Evolutionary conservation across 2,329 filamentous ascomycete genomes (phyloP).

Genomic region (Penicillium sp.): DNA sequence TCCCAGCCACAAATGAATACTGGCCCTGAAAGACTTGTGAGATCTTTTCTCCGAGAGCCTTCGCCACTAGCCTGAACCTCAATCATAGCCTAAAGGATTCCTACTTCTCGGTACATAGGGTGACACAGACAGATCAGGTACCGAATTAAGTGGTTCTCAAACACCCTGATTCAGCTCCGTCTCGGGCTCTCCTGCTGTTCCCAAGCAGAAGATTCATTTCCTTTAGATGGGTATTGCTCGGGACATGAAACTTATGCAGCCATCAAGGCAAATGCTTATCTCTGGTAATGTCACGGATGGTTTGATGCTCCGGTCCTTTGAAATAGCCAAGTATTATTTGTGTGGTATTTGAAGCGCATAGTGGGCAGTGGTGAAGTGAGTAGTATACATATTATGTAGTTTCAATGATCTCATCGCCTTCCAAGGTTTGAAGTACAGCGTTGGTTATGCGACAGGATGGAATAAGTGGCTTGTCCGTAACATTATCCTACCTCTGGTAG

Average conservation of each 20-base stretch:
- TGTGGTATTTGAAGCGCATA: neutral
- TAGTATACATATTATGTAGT: neutral
- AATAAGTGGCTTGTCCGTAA: neutral
- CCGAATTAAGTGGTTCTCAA: conserved; percentile 15
- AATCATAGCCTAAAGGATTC: conserved; percentile 16
- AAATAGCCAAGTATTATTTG: neutral
- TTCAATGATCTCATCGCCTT: neutral
- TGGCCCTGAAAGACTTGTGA: neutral
- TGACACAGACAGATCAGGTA: conserved; percentile 28
- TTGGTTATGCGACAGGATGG: neutral
- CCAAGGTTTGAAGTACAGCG: neutral
- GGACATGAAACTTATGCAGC: too few species aligned
- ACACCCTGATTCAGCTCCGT: neutral
- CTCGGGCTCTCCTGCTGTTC: neutral
- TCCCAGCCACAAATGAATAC: conserved; percentile 4
- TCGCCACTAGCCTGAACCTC: conserved; percentile 13
- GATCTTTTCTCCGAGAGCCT: conserved; percentile 17
- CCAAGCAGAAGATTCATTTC: neutral
- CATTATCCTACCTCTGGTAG: neutral
- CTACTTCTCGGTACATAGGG: conserved; percentile 14
- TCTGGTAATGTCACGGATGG: conserved; percentile 15
- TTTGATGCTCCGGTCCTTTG: conserved; percentile 4
- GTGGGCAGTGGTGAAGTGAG: neutral
- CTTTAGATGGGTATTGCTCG: neutral
- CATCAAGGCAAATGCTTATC: too few species aligned